Evolutionary conservation across 306 rosid genomes (phyloP), one percentile per base, ranked within the genome.

Genomic region (Gleditsia sinensis): DNA sequence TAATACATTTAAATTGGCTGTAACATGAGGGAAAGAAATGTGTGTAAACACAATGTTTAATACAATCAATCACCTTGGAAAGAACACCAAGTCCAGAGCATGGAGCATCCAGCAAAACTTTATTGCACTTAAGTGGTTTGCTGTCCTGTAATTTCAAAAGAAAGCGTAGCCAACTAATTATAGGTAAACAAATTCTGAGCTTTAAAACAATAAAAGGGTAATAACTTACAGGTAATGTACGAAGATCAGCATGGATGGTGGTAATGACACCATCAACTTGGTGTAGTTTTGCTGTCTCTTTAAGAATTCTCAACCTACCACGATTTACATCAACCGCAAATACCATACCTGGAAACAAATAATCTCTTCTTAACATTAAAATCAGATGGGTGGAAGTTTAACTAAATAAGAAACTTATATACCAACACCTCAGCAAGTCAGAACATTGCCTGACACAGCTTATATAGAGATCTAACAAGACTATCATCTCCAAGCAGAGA

Each of bases 11-110:
- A 75, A 70, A 1, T 30, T 7, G 50, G 19, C 0, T 43, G 12
- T 71, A 63, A 17, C 55, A 33, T 3, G 25, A 58, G 4, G 37
- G 36, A 67, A 43, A 53, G 16, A 30, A 42, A 51, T 20, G 49
- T 42, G n/a, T n/a, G 25, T 30, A 74, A 74, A 32, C 3, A 45
- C 49, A 45, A 9, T 54, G 72, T 57, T 72, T 50, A 53, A 59
- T 49, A 54, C 21, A 81, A 60, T 71, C 21, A 81, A 60, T 71
- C 67, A 86, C 97, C 96, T 92, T 92, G 54, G 97, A 90, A 78
- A 92, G 98, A 85, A 92, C 98, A 40, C 98, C 96, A 50, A 92
- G 71, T 51, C 98, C 98, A 46, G 96, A 90, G 75, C 98, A 92
- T 46, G 96, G 98, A 66, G 87, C 87, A 33, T 92, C 98, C 91